Percentiles rank a stretch among this genome's conserved stretches.
These are phyloP conservation scores for Mycothermus thermophilus DNA, from an alignment of 495 filamentous ascomycete species.

Conservation along the genomic window DNA sequence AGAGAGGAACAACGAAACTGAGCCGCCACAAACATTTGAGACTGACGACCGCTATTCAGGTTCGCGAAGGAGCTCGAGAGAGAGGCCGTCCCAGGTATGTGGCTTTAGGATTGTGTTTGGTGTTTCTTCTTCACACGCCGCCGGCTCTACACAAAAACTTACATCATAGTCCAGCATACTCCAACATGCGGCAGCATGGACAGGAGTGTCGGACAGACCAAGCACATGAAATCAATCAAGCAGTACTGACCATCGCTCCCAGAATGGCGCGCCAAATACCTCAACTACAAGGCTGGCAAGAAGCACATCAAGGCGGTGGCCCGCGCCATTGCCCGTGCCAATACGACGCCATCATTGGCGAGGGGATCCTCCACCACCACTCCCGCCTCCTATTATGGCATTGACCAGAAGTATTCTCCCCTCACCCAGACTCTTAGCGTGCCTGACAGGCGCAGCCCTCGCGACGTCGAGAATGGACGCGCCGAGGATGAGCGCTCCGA, in stretches of 20 bases:
- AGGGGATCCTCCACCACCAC: slow-evolving; percentile 12
- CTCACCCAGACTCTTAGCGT: neutral
- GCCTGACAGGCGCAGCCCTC: neutral
- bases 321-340: slow-evolving; percentile 54
- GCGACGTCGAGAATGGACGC: neutral
- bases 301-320: slow-evolving; percentile 74
- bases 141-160: neutral
- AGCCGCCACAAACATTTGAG: neutral
- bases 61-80: slow-evolving; percentile 66
- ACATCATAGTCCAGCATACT: neutral
- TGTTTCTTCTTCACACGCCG: neutral
- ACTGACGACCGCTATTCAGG: slow-evolving; percentile 26
- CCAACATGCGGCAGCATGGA: neutral
- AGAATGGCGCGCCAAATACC: slow-evolving; percentile 86
- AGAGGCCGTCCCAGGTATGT: slow-evolving; percentile 60
- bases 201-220: neutral
- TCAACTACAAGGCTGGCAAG: slow-evolving; percentile 88
- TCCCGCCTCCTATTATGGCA: slow-evolving; percentile 8
- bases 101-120: neutral
- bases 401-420: slow-evolving; percentile 7
- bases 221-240: neutral
- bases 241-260: no score
- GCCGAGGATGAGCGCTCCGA: slow-evolving; percentile 22
- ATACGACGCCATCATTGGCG: slow-evolving; percentile 32
- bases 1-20: no score